Percentiles rank a stretch among this genome's conserved stretches.
phyloP scores from a whole-genome alignment of 192 early-diverging fungal species.

The Geranomyces michiganensis region DNA sequence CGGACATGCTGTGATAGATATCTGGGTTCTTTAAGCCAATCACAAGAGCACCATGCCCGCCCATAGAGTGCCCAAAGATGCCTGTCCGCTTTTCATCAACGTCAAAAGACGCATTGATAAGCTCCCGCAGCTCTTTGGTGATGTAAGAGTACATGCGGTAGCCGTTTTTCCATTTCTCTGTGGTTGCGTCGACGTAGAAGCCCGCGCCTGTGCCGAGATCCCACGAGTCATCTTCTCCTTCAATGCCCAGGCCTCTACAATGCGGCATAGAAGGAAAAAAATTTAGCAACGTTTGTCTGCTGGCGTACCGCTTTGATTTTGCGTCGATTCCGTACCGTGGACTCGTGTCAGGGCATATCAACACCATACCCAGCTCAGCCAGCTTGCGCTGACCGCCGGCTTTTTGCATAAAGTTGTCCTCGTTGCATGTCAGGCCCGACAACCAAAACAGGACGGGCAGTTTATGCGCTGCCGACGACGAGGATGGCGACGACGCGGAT shows the following conservation, averaged over 20 bases:
- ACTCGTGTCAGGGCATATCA: constrained; percentile 85
- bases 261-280: background rate
- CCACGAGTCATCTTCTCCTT: constrained; percentile 72
- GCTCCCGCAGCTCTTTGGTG: constrained; percentile 67
- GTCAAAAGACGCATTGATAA: constrained; percentile 59
- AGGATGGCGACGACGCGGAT: no score
- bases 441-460: constrained; percentile 71
- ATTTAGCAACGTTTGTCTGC: no score
- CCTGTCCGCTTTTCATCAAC: constrained; percentile 46
- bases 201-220: constrained; percentile 70
- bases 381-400: constrained; percentile 70
- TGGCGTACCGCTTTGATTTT: no score
- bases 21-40: constrained; percentile 72
- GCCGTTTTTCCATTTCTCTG: constrained; percentile 69
- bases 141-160: constrained; percentile 88
- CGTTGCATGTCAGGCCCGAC: constrained; percentile 70
- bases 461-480: constrained; percentile 25
- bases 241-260: constrained; percentile 59
- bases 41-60: constrained; percentile 87
- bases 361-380: constrained; percentile 67
- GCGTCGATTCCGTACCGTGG: no score
- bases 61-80: constrained; percentile 59
- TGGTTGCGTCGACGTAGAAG: constrained; percentile 73
- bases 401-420: constrained; percentile 90
- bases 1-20: constrained; percentile 74